A percentile compares a stretch with the other conserved stretches of the same genome.
phyloP scores from a whole-genome alignment of 768 basidiomycete species.

The Agaricus subrufescens region DNA sequence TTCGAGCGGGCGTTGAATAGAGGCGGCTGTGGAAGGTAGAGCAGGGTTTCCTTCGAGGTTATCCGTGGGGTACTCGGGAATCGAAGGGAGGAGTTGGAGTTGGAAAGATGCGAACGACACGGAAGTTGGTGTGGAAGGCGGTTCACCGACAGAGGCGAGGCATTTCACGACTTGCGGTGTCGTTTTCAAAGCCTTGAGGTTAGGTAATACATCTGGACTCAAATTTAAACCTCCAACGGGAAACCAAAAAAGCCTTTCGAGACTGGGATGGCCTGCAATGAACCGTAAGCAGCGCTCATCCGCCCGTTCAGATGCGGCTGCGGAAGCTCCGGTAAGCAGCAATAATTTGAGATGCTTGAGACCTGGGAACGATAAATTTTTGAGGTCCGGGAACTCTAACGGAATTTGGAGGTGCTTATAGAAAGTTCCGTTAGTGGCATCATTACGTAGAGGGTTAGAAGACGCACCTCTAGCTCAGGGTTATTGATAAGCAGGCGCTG shows the following conservation, averaged over 20 bases:
- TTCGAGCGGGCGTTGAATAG: conserved; percentile 26
- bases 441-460: background rate
- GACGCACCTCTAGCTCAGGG: conserved; percentile 24
- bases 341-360: conserved; percentile 37
- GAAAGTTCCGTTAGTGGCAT: background rate
- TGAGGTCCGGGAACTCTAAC: conserved; percentile 36
- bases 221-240: conserved; percentile 31
- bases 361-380: conserved; percentile 31
- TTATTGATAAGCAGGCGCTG: conserved; percentile 22
- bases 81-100: conserved; percentile 1
- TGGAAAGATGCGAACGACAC: conserved; percentile 7
- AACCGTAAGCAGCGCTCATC: conserved; percentile 34
- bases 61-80: conserved; percentile 6
- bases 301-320: conserved; percentile 29
- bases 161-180: conserved; percentile 29
- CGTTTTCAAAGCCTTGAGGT: conserved; percentile 32
- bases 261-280: conserved; percentile 37
- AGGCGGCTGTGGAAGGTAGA: background rate
- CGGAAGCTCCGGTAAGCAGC: conserved; percentile 34
- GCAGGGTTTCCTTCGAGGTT: background rate
- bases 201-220: conserved; percentile 32
- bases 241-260: conserved; percentile 45
- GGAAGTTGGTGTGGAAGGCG: conserved; percentile 12
- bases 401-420: conserved; percentile 40
- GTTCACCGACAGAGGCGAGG: conserved; percentile 20